Evolutionary conservation across 1,139 yeast genomes (phyloP).

Genomic region (Tardiomyces digboiensis): DNA sequence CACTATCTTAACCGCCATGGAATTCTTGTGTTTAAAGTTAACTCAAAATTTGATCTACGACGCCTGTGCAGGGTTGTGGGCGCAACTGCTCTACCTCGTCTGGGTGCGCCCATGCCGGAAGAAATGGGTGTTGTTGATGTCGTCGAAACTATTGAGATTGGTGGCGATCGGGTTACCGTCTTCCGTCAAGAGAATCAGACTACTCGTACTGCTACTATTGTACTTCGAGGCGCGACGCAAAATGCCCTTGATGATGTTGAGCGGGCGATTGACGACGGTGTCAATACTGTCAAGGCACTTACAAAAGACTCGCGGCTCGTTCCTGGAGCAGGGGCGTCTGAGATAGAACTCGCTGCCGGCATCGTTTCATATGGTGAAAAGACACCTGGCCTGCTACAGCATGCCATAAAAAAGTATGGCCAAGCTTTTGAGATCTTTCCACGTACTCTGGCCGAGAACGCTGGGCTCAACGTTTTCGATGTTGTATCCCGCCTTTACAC

Average conservation of each 20-base stretch:
- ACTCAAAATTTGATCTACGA: slow-evolving; percentile 89
- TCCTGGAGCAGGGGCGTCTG: slow-evolving; percentile 98
- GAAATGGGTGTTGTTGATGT: slow-evolving; percentile 85
- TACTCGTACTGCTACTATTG: slow-evolving; percentile 84
- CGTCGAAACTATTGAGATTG: slow-evolving; percentile 89
- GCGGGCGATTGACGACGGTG: slow-evolving; percentile 97
- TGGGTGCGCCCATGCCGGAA: slow-evolving; percentile 94
- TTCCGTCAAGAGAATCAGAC: slow-evolving; percentile 57
- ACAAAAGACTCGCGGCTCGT: slow-evolving; percentile 70
- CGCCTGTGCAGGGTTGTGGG: slow-evolving; percentile 96
- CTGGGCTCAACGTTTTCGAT: slow-evolving; percentile 88
- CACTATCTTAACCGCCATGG: slow-evolving; percentile 87
- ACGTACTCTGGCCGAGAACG: slow-evolving; percentile 85
- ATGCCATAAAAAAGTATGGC: slow-evolving; percentile 91
- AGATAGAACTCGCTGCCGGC: slow-evolving; percentile 75
- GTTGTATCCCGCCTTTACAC: slow-evolving; percentile 82
- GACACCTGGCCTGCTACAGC: slow-evolving; percentile 88
- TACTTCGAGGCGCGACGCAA: slow-evolving; percentile 96
- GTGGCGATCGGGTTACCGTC: slow-evolving; percentile 95
- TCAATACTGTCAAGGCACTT: slow-evolving; percentile 82
- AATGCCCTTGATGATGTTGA: slow-evolving; percentile 89
- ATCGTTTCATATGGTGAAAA: slow-evolving; percentile 81
- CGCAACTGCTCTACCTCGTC: slow-evolving; percentile 90
- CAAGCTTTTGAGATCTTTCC: slow-evolving; percentile 94
- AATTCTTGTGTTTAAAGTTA: slow-evolving; percentile 78